phyloP scores from a whole-genome alignment of 2,329 filamentous ascomycete species.

The Xylariales sp. region DNA sequence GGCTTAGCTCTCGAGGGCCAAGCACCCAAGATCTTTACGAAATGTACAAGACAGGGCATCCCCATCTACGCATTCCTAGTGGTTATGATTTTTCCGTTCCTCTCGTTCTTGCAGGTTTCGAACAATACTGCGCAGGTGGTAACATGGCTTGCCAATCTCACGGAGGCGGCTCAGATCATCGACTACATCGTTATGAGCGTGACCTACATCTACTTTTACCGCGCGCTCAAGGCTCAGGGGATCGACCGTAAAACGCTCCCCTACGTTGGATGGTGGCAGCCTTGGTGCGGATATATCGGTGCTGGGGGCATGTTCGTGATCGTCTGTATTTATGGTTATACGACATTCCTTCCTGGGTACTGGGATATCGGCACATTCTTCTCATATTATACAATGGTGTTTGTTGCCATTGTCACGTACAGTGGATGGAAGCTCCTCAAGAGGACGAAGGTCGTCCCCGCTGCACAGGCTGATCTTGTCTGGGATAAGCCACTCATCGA shows the following conservation, averaged over 20 bases:
- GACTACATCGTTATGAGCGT: constrained; percentile 63
- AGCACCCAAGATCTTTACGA: constrained; percentile 42
- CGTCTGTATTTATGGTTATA: constrained; percentile 52
- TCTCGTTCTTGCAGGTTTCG: constrained; percentile 46
- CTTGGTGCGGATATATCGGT: constrained; percentile 53
- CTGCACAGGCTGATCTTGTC: constrained; percentile 53
- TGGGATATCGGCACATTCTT: constrained; percentile 33
- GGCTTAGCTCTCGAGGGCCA: constrained; percentile 50
- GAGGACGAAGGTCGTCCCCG: constrained; percentile 48
- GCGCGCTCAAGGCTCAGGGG: constrained; percentile 64
- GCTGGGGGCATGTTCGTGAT: constrained; percentile 37
- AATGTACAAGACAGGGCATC: constrained; percentile 49
- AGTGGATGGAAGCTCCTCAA: constrained; percentile 62
- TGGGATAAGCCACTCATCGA: constrained; percentile 58
- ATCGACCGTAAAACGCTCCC: constrained; percentile 62
- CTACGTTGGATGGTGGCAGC: constrained; percentile 65
- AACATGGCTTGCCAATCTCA: constrained; percentile 34
- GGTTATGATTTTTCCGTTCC: constrained; percentile 55
- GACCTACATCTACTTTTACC: constrained; percentile 68
- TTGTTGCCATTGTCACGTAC: constrained; percentile 44
- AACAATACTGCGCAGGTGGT: constrained; percentile 25
- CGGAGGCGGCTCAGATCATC: constrained; percentile 41
- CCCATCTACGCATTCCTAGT: constrained; percentile 55
- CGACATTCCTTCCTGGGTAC: constrained; percentile 34
- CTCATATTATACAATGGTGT: constrained; percentile 47